Base-by-base conservation (phyloP, 177 flowering plant genomes). In the Vitis hybrid region DNA sequence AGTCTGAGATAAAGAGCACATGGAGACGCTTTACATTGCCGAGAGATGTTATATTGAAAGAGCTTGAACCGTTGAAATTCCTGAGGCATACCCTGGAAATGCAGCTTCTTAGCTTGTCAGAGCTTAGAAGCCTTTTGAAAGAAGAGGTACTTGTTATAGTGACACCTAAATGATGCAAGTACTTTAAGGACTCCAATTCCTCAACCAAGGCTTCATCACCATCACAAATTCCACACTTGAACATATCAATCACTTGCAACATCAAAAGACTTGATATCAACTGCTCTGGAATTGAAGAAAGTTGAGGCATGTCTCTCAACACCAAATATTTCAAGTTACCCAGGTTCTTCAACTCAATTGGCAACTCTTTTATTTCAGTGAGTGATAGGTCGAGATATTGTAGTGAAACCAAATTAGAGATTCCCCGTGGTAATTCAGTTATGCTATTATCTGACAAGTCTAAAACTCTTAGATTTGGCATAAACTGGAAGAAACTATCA, bases 381-480 rank as follows among this genome's bases (percentile, higher is more conserved):
- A 3, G 2, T 10, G 76, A 66, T 12, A 79, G 58, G 48, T 62
- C 30, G 4, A 75, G 76, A 57, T 60, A 60, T 3, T 55, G 72
- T 32, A 79, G 9, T 3, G 61, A 64, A 1, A 56, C 62, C 27
- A 72, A 52, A 1, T 17, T 2, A 18, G 56, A 59, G 21, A 75
- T 64, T 27, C 66, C 74, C 1, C 0, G 1, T 7, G 79, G 82
- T 7, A 72, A 40, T 18, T 72, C 70, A 2, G 11, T 50, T 1
- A 68, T 15, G 6, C 12, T 7, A 40, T 65, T 60, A 4, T 13
- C 0, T 11, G 71, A 63, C 15, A 75, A 30, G 54, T 79, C 76
- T 18, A 79, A 18, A 49, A 75, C 79, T 24, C 11, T 58, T 14
- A 79, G 58, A 11, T 27, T 27, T 6, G 32, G 66, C 82, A 75